Base-by-base conservation (phyloP, 192 early-diverging fungal species). In the Chytriomyces sp. region DNA sequence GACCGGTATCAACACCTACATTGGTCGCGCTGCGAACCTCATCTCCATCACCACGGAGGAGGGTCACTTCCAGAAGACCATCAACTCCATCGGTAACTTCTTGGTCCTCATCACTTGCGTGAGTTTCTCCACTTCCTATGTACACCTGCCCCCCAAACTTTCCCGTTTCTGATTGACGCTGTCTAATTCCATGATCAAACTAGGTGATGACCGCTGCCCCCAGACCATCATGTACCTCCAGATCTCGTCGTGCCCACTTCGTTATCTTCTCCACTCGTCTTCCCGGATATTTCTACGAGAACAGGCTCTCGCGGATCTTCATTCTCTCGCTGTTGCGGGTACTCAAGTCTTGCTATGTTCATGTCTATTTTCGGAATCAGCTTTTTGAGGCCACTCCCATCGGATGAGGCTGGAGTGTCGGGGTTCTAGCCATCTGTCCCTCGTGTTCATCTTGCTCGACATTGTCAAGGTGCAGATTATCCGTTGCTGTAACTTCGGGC, bases 241-340 rank as follows among this genome's bases (percentile, higher is more conserved):
- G 74, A 94, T 98, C 65, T 94, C 93, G 12, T 94, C 92, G 22
- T 91, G 88, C 69, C 93, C 93, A 98, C 83, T 98, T 98, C 79
- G 93, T 95, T 37, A 98, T 98, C 72, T 98, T 98, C 82, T 96
- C 94, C 3, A 96, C 95, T 26, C 92, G 94, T 78, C 77, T 96
- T 2, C 87, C 91, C 28, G 89, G 91, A 39, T 94, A 87, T 77
- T 94, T 93, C 78, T 98, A 91, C 91, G 88, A 93, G 75, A 92
- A 92, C 74, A 81, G 87, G 79, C 96, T 94, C 5, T 88, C 87
- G 52, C 84, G 83, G 73, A 84, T 88, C 30, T 98, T 98, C 78
- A 86, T 91, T 5, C 77, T n/a, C n/a, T 86, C 19, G 92, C 91
- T 54, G 89, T 98, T 65, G 79, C 91, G 60, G 94, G 90, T 8